Conservation (phyloP, 1,139 yeast genomes). For the Barnettozyma hawaiiensis region DNA sequence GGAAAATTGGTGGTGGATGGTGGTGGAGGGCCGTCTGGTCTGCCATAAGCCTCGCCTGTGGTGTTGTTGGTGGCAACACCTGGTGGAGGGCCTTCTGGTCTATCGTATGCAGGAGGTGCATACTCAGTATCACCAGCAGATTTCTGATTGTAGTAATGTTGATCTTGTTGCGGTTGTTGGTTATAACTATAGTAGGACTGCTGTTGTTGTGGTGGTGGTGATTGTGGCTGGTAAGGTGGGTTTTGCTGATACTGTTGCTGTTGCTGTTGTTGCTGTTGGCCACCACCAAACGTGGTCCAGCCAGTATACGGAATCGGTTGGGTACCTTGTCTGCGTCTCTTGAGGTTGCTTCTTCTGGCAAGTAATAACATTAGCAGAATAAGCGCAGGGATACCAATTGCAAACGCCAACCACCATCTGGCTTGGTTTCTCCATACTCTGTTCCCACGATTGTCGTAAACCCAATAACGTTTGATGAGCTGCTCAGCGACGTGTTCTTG, state of each 20-base stretch:
- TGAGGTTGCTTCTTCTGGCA: conserved; percentile 16
- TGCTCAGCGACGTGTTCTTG: background rate
- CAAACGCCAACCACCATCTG: conserved; percentile 21
- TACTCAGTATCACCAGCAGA: conserved; percentile 1
- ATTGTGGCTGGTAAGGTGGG: conserved; percentile 7
- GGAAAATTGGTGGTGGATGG: conserved; percentile 10
- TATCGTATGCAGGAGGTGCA: conserved; percentile 9
- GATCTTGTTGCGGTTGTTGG: conserved; percentile 4
- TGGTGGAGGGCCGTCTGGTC: conserved; percentile 20
- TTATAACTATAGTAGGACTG: conserved; percentile 1
- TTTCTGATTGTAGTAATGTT: conserved; percentile 4
- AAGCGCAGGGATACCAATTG: conserved; percentile 13
- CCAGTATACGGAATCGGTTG: conserved; percentile 22
- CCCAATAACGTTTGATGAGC: conserved; percentile 8
- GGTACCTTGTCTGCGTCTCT: conserved; percentile 17
- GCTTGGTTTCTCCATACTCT: conserved; percentile 5
- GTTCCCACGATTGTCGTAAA: conserved; percentile 3
- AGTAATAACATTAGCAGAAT: conserved; percentile 11
- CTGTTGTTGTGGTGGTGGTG: conserved; percentile 4
- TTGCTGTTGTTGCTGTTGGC: conserved; percentile 4
- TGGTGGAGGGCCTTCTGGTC: conserved; percentile 12
- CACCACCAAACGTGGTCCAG: conserved; percentile 18
- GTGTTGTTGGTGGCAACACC: background rate
- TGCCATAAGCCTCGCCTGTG: conserved; percentile 5
- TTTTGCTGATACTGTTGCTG: conserved; percentile 9